Evolutionary conservation across 306 rosid genomes (phyloP), one percentile per base, ranked within the genome.

Genomic region (Begonia fuchsioides): DNA sequence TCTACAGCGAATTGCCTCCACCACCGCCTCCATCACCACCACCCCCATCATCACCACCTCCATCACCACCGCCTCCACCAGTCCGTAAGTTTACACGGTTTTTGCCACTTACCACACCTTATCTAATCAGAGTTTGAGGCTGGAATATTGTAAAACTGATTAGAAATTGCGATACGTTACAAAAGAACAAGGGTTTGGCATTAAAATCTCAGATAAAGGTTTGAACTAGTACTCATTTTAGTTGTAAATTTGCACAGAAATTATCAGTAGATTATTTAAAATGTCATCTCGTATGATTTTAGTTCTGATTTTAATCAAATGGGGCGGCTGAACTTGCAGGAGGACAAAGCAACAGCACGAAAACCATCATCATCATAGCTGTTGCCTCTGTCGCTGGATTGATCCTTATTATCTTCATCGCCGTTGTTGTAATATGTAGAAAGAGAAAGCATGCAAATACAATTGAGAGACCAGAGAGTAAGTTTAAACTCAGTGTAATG

Each of bases 331-430:
- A 26, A 26, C 7, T 44, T 39, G 49, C 59, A 61, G 66, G 59
- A 61, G 20, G 17, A 12, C 16, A 13, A 26, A 35, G 20, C 10
- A 38, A 61, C 50, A 44, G 15, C 13, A 11, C 13, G 38, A 61
- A 14, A 61, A 52, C 38, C 39, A 15, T 61, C 35, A 18, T 52
- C 13, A 53, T 61, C 19, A 16, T 50, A 2, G 65, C 13, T 0
- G 56, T 49, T 10, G 20, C 64, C 6, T 50, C 48, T 9, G 50
- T n/a, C 20, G 16, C 38, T 9, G n/a, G 14, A 20, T 2, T 32
- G 35, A 38, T 41, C 2, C 50, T 59, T 3, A 3, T 59, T 0
- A 12, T 51, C 49, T 13, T 16, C 39, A 32, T 59, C 14, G 20
- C 15, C 57, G 3, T 51, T 9, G 8, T n/a, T 20, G 26, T 43